A percentile compares a stretch with the other conserved stretches of the same genome.
Conservation (phyloP, 257 asterid genomes). For the Knoxia roxburghii region DNA sequence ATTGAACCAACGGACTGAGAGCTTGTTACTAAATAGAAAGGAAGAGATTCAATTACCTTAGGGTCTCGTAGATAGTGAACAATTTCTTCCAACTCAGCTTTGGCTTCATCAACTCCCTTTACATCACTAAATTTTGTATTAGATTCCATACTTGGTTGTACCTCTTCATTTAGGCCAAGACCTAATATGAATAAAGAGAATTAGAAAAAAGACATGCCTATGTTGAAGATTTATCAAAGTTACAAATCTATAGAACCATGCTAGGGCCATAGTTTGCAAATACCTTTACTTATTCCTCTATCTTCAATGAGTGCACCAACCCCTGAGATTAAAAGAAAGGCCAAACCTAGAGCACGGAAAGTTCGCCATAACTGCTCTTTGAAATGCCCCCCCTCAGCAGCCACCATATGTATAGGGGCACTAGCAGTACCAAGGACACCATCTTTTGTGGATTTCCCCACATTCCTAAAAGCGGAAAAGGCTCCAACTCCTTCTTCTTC, state of each 20-base stretch:
- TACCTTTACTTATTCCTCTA: slow-evolving; percentile 89
- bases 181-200: slow-evolving; percentile 33
- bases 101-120: slow-evolving; percentile 98
- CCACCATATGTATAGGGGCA: slow-evolving; percentile 92
- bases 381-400: slow-evolving; percentile 74
- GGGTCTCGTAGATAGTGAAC: slow-evolving; percentile 99
- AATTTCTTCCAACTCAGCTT: slow-evolving; percentile 88
- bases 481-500: slow-evolving; percentile 59
- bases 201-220: slow-evolving; percentile 12
- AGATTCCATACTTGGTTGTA: slow-evolving; percentile 76
- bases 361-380: slow-evolving; percentile 95
- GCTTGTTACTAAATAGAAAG: not conserved
- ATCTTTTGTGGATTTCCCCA: slow-evolving; percentile 61
- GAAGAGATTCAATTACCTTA: slow-evolving; percentile 44
- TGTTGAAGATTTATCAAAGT: slow-evolving; percentile 11
- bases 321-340: slow-evolving; percentile 76
- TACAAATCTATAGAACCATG: slow-evolving; percentile 5
- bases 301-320: slow-evolving; percentile 84
- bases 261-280: not conserved
- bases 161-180: slow-evolving; percentile 87
- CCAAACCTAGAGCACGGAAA: slow-evolving; percentile 70
- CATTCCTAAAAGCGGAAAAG: slow-evolving; percentile 64
- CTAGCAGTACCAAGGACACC: slow-evolving; percentile 77
- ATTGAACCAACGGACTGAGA: not conserved
- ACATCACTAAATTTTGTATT: slow-evolving; percentile 82